These are phyloP conservation scores for Lachnellula arida DNA, from an alignment of 2,329 filamentous ascomycete genomes.

Conservation along the genomic window DNA sequence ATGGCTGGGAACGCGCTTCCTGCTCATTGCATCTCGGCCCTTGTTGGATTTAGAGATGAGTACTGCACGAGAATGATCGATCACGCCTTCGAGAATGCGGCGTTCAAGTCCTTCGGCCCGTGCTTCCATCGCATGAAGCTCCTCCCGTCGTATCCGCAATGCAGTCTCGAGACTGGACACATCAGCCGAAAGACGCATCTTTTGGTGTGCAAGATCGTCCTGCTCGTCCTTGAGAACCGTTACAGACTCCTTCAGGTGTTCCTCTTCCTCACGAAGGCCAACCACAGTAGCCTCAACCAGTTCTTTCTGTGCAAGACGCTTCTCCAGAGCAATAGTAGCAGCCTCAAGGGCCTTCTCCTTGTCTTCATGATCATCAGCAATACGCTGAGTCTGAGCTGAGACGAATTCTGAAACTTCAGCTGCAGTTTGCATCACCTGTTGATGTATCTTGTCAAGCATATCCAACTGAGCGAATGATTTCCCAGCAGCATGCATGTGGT, in stretches of 20 bases:
- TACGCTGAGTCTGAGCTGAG: constrained; percentile 67
- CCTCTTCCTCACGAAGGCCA: constrained; percentile 52
- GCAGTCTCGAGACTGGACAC: constrained; percentile 90
- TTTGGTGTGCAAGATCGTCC: constrained; percentile 72
- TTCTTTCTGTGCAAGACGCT: constrained; percentile 62
- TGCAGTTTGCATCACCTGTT: constrained; percentile 79
- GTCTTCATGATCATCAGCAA: constrained; percentile 71
- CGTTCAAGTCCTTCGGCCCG: constrained; percentile 87
- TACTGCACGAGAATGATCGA: constrained; percentile 91
- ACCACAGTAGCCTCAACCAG: constrained; percentile 50
- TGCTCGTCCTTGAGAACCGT: constrained; percentile 51
- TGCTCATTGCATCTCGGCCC: constrained; percentile 43
- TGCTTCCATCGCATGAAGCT: constrained; percentile 84
- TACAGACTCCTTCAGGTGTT: constrained; percentile 55
- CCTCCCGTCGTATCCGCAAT: constrained; percentile 80
- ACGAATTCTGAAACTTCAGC: constrained; percentile 81
- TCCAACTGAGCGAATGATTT: constrained; percentile 72
- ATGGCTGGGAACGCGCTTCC: constrained; percentile 46
- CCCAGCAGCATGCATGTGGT: constrained; percentile 59
- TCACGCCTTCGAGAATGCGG: constrained; percentile 88
- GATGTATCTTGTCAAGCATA: constrained; percentile 82
- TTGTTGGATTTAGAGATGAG: constrained; percentile 62
- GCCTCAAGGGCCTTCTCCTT: constrained; percentile 77
- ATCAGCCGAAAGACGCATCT: constrained; percentile 75
- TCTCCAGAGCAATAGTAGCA: constrained; percentile 74